A percentile compares a stretch with the other conserved stretches of the same genome.
These are phyloP conservation scores for Penstemon barbatus DNA, from an alignment of 257 asterid genomes.

Conservation along the genomic window DNA sequence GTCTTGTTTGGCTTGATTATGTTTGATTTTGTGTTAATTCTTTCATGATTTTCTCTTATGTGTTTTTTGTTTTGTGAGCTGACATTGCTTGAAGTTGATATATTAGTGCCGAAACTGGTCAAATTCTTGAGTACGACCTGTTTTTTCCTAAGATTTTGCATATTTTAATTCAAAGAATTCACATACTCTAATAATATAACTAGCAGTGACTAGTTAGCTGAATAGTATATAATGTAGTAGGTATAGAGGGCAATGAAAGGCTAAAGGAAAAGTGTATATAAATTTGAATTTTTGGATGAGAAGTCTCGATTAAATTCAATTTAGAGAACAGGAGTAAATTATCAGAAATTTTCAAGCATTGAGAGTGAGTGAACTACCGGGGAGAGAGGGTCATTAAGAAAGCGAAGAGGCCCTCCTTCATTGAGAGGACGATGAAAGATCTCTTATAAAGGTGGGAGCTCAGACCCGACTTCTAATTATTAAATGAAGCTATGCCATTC, in stretches of 20 bases:
- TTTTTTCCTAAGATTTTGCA: background rate
- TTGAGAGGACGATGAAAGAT: too few species aligned
- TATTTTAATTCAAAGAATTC: background rate
- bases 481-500: too few species aligned
- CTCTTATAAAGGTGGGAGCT: too few species aligned
- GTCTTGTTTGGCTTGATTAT: background rate
- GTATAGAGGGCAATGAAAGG: background rate
- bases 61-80: background rate
- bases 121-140: background rate
- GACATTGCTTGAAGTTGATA: conserved; percentile 17
- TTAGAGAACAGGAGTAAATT: too few species aligned
- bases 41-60: background rate
- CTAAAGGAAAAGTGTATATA: background rate
- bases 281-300: background rate
- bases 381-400: too few species aligned
- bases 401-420: too few species aligned
- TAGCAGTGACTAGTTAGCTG: background rate
- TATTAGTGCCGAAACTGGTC: background rate
- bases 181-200: background rate
- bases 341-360: too few species aligned
- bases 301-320: background rate
- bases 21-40: background rate
- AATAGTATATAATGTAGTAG: background rate
- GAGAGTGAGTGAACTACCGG: too few species aligned
- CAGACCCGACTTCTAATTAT: too few species aligned